Base-by-base conservation (phyloP, 2,329 filamentous ascomycete genomes). In the Microdochium bolleyi region DNA sequence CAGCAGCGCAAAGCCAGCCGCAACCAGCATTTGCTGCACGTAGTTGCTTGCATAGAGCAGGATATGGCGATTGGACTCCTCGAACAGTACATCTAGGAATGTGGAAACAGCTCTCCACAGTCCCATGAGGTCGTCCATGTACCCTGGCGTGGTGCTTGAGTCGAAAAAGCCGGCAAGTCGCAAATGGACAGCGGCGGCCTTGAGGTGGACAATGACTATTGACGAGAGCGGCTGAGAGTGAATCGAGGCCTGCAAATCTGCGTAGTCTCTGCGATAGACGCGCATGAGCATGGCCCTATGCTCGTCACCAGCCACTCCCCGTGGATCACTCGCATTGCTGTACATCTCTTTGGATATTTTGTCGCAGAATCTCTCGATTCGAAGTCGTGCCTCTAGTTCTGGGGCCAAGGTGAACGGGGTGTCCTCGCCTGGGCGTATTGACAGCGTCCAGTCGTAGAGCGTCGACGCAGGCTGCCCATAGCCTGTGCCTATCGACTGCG, bases 11-110 rank as follows among this genome's bases (percentile, higher is more conserved):
- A 91, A 91, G 3, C 85, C 84, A 4, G 85, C 87, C 2, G 88
- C 88, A n/a, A 92, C 82, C 53, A 91, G 82, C 85, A 92, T 92
- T 67, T 92, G 88, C 64, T 90, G 84, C 51, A 92, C 82, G 67
- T 92, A 92, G 64, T 87, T 89, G 57, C 82, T 85, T 24, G 83
- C 80, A 61, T 87, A 85, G 50, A 79, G 78, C 25, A 90, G 72
- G 50, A 86, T 77, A 49, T 77, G 76, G 8, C 80, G 76, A 51
- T 78, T 77, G 49, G 77, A 71, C 34, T 79, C 75, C 58, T 78
- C 76, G 52, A 83, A 68, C 10, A 88, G 73, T 54, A 83, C 78
- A 51, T 89, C 85, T 22, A 91, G 75, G 62, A 90, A 90, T 55
- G 75, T 75, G 41, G 80, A 82, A 2, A 87, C 83, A 3, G 88